These are phyloP conservation scores for Prosopis cineraria DNA, from an alignment of 306 rosid species.

Conservation along the genomic window DNA sequence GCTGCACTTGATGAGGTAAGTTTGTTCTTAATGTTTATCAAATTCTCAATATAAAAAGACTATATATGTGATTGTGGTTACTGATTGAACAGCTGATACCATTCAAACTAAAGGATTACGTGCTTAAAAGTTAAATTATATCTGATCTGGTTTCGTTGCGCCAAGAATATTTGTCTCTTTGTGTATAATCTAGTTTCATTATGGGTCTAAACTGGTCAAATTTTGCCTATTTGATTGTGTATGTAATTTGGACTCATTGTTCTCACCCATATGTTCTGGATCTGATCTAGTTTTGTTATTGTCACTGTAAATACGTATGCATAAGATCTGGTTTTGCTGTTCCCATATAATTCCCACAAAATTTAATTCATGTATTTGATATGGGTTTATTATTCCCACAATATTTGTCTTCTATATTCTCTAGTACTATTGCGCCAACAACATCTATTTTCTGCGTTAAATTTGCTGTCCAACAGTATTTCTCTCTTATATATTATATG, in stretches of 20 bases:
- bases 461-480: too few species aligned
- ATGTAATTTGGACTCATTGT: too few species aligned
- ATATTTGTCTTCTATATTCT: too few species aligned
- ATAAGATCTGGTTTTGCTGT: not conserved
- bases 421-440: too few species aligned
- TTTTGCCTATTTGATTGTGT: not conserved
- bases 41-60: not conserved
- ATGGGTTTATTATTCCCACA: not conserved
- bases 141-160: not conserved
- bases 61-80: not conserved
- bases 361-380: not conserved
- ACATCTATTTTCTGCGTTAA: too few species aligned
- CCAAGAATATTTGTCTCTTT: not conserved
- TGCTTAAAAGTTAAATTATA: not conserved
- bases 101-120: not conserved
- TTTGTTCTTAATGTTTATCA: not conserved
- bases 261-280: not conserved
- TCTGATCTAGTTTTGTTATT: not conserved
- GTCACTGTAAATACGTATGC: not conserved
- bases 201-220: not conserved
- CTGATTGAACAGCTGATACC: not conserved
- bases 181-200: not conserved
- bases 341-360: not conserved
- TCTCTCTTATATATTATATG: too few species aligned
- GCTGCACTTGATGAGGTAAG: not conserved